phyloP scores from a whole-genome alignment of 768 basidiomycete genomes.

The Rhizopogon vinicolor region DNA sequence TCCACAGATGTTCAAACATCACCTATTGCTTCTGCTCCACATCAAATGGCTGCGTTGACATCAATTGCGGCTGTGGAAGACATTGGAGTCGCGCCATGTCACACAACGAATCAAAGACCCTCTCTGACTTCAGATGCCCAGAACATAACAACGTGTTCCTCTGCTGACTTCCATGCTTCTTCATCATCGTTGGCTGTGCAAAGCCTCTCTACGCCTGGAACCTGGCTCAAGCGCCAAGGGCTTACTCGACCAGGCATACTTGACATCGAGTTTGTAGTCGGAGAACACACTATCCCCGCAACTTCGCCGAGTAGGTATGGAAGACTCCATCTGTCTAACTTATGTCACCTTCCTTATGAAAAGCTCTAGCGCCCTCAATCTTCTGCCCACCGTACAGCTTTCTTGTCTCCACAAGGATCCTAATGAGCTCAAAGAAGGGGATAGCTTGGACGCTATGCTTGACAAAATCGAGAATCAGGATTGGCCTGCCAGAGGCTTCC shows the following conservation, averaged over 20 bases:
- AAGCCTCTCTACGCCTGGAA: slow-evolving; percentile 12
- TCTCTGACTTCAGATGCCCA: not conserved
- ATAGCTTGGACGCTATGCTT: not conserved
- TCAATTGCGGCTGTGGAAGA: not conserved
- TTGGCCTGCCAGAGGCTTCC: slow-evolving; percentile 43
- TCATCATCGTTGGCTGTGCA: not conserved
- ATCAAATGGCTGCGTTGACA: not conserved
- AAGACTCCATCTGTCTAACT: not conserved
- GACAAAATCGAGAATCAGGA: slow-evolving; percentile 6
- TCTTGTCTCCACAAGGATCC: slow-evolving; percentile 13
- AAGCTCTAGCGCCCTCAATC: not conserved
- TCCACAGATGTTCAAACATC: not conserved
- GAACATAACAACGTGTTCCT: not conserved
- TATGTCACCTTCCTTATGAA: not conserved
- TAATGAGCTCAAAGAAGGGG: not conserved
- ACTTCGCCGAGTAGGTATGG: not conserved
- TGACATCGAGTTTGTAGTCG: slow-evolving; percentile 17
- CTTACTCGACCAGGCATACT: slow-evolving; percentile 13
- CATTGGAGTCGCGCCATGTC: not conserved
- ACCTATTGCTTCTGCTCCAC: not conserved
- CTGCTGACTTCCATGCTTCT: not conserved
- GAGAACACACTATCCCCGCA: slow-evolving; percentile 16
- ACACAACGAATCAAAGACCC: no score
- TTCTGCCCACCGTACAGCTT: slow-evolving; percentile 7
- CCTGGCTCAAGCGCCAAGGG: slow-evolving; percentile 23